Evolutionary conservation across 352 stramenopile genomes (phyloP).

Genomic region (Phytopythium aichiense): DNA sequence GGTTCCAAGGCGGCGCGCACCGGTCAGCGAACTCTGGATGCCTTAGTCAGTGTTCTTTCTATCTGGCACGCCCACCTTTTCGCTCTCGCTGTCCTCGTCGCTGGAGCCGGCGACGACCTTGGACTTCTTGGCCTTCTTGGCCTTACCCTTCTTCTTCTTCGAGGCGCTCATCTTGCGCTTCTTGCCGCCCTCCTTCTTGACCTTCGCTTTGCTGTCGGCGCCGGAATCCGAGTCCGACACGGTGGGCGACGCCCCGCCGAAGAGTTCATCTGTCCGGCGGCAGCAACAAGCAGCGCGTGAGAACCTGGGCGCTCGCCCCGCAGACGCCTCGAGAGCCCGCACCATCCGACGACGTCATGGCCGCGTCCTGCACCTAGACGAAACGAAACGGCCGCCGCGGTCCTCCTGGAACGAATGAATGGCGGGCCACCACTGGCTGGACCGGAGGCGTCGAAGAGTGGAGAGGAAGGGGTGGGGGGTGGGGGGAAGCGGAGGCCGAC

Average conservation of each 20-base stretch:
- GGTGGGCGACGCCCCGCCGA: conserved; percentile 65
- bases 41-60: background rate
- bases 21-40: background rate
- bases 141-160: conserved; percentile 39
- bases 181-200: conserved; percentile 25
- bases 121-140: conserved; percentile 64
- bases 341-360: conserved; percentile 9
- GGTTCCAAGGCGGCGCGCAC: background rate
- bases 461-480: background rate
- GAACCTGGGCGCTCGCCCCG: background rate
- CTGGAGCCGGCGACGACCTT: conserved; percentile 38
- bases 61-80: conserved; percentile 33
- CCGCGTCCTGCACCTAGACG: background rate
- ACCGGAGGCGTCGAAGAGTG: background rate
- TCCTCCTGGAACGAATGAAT: background rate
- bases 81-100: conserved; percentile 67
- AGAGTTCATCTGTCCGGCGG: conserved; percentile 52
- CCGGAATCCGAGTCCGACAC: conserved; percentile 86
- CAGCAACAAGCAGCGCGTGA: conserved; percentile 6
- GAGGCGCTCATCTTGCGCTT: conserved; percentile 62
- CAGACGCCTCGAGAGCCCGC: background rate
- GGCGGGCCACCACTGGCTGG: background rate
- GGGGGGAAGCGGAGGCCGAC: background rate
- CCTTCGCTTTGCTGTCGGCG: conserved; percentile 35
- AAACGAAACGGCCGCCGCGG: background rate